phyloP scores from a whole-genome alignment of 805 yeast species.

The Ogataea nakhonphanomensis region DNA sequence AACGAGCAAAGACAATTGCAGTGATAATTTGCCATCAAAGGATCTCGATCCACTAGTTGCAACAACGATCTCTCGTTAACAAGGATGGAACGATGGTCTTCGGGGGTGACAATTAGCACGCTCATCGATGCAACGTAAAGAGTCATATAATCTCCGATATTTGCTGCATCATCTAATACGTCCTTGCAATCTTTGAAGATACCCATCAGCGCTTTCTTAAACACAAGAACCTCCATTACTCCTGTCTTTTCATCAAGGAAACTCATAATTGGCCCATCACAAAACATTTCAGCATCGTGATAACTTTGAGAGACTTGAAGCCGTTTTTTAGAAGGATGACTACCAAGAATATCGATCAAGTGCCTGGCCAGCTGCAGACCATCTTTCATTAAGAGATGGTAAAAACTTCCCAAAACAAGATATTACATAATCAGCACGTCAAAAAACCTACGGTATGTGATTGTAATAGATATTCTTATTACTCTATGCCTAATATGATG shows the following conservation, averaged over 20 bases:
- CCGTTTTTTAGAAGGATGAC: neutral
- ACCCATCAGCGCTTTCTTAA: conserved; percentile 10
- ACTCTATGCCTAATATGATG: conserved; percentile 1
- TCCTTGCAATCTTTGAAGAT: conserved; percentile 21
- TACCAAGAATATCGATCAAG: conserved; percentile 5
- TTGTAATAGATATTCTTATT: no score
- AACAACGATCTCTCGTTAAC: conserved; percentile 9
- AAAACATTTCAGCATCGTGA: conserved; percentile 27
- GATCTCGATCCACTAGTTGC: neutral
- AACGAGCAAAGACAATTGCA: conserved; percentile 12
- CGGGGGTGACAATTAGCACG: conserved; percentile 28
- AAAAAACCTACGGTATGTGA: no score
- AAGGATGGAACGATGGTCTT: conserved; percentile 25
- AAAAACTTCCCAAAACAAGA: no score
- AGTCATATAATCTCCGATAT: neutral
- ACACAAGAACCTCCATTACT: conserved; percentile 17
- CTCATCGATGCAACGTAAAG: conserved; percentile 22
- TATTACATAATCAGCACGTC: no score
- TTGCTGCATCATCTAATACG: conserved; percentile 4
- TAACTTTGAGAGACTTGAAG: conserved; percentile 16
- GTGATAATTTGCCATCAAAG: neutral
- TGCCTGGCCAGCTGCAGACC: neutral
- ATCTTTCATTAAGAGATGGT: conserved; percentile 1
- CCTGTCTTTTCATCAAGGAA: conserved; percentile 6
- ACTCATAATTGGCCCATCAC: conserved; percentile 24